phyloP scores from a whole-genome alignment of 345 rosid species.

The Balakata baccata region DNA sequence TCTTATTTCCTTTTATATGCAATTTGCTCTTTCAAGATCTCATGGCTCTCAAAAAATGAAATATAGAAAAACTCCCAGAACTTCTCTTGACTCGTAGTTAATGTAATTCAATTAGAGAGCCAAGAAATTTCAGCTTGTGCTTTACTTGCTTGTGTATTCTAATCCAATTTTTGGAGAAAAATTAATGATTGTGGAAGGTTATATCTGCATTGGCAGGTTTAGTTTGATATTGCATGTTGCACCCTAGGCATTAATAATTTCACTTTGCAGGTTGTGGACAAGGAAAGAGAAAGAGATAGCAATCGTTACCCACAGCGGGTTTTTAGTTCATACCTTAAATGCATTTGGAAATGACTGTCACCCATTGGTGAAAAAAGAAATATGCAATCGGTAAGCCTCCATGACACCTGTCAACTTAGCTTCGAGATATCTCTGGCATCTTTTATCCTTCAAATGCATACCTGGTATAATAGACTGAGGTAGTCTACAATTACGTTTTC shows the following conservation, averaged over 20 bases:
- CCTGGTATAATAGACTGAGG: background rate
- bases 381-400: slow-evolving; percentile 61
- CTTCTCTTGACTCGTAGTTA: background rate
- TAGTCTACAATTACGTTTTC: background rate
- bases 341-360: slow-evolving; percentile 75
- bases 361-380: slow-evolving; percentile 70
- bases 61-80: background rate
- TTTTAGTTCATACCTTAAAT: slow-evolving; percentile 73
- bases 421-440: background rate
- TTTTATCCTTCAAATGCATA: background rate
- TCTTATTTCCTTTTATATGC: background rate
- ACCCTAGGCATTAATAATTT: slow-evolving; percentile 5
- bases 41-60: background rate
- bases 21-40: slow-evolving; percentile 4
- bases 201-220: background rate
- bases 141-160: background rate
- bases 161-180: background rate
- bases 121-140: background rate
- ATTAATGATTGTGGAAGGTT: background rate
- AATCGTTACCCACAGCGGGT: slow-evolving; percentile 90
- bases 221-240: background rate
- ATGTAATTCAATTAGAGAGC: background rate
- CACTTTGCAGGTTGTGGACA: slow-evolving; percentile 79
- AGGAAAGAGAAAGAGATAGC: slow-evolving; percentile 97
- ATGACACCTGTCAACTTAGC: slow-evolving; percentile 2